phyloP scores from a whole-genome alignment of 495 filamentous ascomycete genomes.

The Trichocladium antarcticum region DNA sequence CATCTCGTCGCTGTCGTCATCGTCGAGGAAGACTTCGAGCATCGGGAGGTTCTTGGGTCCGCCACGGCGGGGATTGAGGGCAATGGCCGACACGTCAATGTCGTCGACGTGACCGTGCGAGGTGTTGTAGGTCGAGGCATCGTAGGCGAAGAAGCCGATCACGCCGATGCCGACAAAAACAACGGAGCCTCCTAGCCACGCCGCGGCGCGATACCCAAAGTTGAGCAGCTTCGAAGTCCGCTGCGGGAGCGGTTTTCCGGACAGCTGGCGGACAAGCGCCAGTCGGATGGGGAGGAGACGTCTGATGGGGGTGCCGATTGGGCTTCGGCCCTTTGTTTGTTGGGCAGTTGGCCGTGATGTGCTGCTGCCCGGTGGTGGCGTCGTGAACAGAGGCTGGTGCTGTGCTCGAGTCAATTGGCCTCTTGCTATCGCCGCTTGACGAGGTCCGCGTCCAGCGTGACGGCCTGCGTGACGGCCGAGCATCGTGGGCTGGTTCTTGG shows the following conservation, averaged over 20 bases:
- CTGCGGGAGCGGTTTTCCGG: conserved; percentile 40
- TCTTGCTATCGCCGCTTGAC: not conserved
- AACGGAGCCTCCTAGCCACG: conserved; percentile 39
- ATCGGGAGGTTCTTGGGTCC: conserved; percentile 97
- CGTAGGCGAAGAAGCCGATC: conserved; percentile 84
- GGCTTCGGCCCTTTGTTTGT: no score
- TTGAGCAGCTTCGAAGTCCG: conserved; percentile 34
- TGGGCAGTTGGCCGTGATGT: no score
- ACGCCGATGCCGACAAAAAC: conserved; percentile 42
- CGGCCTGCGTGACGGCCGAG: conserved; percentile 7
- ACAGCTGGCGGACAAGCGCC: conserved; percentile 27
- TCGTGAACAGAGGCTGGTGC: conserved; percentile 5
- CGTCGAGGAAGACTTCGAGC: conserved; percentile 72
- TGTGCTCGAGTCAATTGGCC: conserved; percentile 1
- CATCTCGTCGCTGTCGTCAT: conserved; percentile 65
- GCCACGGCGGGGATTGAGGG: conserved; percentile 68
- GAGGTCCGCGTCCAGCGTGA: conserved; percentile 2
- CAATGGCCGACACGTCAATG: conserved; percentile 69
- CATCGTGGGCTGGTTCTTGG: conserved; percentile 2
- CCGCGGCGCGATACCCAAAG: conserved; percentile 41
- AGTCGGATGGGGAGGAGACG: not conserved
- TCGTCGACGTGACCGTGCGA: conserved; percentile 53
- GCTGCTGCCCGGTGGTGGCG: not conserved
- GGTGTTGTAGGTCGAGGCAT: conserved; percentile 82
- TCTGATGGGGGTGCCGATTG: not conserved